Evolutionary conservation across 2,329 filamentous ascomycete species (phyloP).

Genomic region (Metarhizium guizhouense): DNA sequence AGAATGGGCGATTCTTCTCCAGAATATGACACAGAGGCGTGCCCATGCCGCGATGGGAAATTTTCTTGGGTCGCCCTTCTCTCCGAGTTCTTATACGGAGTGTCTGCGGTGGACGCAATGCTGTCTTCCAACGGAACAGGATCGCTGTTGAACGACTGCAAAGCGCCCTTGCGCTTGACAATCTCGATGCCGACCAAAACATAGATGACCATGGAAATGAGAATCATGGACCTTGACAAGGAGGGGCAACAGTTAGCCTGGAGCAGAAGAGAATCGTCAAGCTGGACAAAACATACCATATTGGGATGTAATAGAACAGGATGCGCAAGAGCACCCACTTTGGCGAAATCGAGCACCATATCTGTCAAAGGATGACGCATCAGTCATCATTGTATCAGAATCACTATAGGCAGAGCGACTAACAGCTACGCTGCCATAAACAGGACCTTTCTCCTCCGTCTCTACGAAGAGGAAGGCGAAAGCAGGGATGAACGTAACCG

Average conservation of each 20-base stretch:
- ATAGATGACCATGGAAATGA: neutral
- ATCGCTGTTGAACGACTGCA: neutral
- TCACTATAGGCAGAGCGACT: neutral
- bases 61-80: neutral
- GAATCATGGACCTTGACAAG: neutral
- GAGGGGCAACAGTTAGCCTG: neutral
- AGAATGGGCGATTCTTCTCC: neutral
- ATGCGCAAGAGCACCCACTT: neutral
- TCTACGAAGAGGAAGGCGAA: neutral
- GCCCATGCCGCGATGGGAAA: neutral
- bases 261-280: neutral
- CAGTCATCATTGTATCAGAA: neutral
- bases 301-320: neutral
- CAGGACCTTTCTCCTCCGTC: neutral
- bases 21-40: neutral
- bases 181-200: neutral
- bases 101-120: neutral
- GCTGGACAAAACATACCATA: neutral
- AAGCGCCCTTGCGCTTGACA: neutral
- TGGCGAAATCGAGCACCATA: neutral
- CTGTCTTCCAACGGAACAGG: neutral
- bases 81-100: neutral
- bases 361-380: neutral
- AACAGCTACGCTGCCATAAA: neutral
- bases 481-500: neutral